Evolutionary conservation across 805 yeast genomes (phyloP).

Genomic region (Monosporozyma yasuniensis): DNA sequence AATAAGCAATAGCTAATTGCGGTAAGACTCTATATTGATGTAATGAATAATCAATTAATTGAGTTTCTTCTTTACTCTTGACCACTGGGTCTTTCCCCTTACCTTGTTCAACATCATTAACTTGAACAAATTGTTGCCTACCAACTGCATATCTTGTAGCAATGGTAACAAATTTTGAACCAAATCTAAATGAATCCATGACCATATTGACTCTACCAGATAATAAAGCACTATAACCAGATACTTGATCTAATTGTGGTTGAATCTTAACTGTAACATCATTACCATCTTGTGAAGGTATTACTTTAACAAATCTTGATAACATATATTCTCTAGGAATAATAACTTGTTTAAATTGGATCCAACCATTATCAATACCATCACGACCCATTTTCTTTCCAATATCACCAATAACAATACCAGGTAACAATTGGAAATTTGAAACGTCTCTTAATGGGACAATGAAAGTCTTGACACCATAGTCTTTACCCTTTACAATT

Average conservation of each 20-base stretch:
- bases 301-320: slow-evolving; percentile 67
- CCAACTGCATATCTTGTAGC: slow-evolving; percentile 86
- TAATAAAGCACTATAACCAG: slow-evolving; percentile 72
- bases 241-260: slow-evolving; percentile 81
- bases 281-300: slow-evolving; percentile 58
- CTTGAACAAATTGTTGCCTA: slow-evolving; percentile 65
- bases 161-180: slow-evolving; percentile 71
- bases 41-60: slow-evolving; percentile 75
- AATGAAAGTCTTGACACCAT: slow-evolving; percentile 87
- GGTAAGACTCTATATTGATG: slow-evolving; percentile 87
- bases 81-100: slow-evolving; percentile 12
- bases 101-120: slow-evolving; percentile 21
- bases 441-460: slow-evolving; percentile 74
- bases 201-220: slow-evolving; percentile 91
- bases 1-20: slow-evolving; percentile 69
- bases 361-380: slow-evolving; percentile 96
- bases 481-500: slow-evolving; percentile 71
- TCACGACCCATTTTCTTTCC: slow-evolving; percentile 95
- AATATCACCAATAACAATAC: slow-evolving; percentile 80
- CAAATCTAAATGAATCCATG: slow-evolving; percentile 69
- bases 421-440: slow-evolving; percentile 64
- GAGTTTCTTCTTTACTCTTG: slow-evolving; percentile 35
- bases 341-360: slow-evolving; percentile 74
- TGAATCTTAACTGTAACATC: slow-evolving; percentile 29
- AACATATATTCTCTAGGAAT: slow-evolving; percentile 81